Conservation (phyloP, 2,329 filamentous ascomycete species). For the Stenocarpella maydis region DNA sequence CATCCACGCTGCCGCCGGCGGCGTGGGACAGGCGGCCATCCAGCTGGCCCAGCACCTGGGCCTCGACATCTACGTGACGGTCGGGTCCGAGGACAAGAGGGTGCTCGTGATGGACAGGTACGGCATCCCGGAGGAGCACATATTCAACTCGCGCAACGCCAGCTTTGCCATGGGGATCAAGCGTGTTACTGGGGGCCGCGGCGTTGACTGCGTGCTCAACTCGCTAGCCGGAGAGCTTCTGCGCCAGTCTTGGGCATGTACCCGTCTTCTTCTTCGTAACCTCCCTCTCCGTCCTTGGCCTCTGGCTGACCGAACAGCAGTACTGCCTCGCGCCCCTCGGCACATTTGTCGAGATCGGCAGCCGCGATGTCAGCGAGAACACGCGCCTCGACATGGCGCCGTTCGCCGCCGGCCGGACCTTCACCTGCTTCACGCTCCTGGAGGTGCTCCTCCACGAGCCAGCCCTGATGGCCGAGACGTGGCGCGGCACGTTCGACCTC, state of each 20-base stretch:
- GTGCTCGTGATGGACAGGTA: slow-evolving; percentile 25
- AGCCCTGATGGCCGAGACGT: not conserved
- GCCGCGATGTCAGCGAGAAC: slow-evolving; percentile 40
- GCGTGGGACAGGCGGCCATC: slow-evolving; percentile 32
- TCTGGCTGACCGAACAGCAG: too few relatives aligned
- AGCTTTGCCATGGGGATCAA: slow-evolving; percentile 42
- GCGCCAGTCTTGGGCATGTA: too few relatives aligned
- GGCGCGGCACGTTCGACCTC: not conserved
- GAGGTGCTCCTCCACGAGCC: slow-evolving; percentile 30
- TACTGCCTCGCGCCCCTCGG: slow-evolving; percentile 36
- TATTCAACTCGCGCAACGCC: slow-evolving; percentile 40
- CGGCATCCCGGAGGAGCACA: slow-evolving; percentile 40
- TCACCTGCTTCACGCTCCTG: slow-evolving; percentile 46
- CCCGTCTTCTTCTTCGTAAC: too few relatives aligned
- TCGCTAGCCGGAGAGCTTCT: slow-evolving; percentile 43
- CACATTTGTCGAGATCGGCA: slow-evolving; percentile 35
- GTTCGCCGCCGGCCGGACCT: slow-evolving; percentile 35
- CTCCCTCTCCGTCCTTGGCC: too few relatives aligned
- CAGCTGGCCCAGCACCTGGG: slow-evolving; percentile 33
- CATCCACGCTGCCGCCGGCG: slow-evolving; percentile 41
- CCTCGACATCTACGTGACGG: slow-evolving; percentile 34
- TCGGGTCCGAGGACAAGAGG: slow-evolving; percentile 28
- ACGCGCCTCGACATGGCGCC: slow-evolving; percentile 46
- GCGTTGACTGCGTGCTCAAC: slow-evolving; percentile 45
- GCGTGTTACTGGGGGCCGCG: slow-evolving; percentile 38